Conservation (phyloP, 305 asterid genomes). For the Rubia tinctorum region DNA sequence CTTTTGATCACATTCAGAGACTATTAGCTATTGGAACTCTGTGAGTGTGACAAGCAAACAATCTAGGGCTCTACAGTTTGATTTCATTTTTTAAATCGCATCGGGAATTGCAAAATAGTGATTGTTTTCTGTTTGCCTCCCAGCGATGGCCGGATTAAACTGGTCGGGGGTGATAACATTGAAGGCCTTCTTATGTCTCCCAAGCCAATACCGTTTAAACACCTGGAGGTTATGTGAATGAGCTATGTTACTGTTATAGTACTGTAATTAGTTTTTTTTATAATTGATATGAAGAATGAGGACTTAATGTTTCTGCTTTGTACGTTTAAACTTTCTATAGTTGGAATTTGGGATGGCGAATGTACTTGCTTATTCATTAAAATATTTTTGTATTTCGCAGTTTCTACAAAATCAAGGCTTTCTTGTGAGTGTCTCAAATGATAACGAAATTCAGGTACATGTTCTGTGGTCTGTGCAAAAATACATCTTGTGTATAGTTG, state of each 20-base stretch:
- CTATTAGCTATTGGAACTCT: slow-evolving; percentile 91
- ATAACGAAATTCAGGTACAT: slow-evolving; percentile 85
- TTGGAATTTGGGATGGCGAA: not conserved
- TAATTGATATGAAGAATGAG: not conserved
- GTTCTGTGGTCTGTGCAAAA: slow-evolving; percentile 18
- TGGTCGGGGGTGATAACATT: slow-evolving; percentile 77
- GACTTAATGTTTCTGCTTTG: not conserved
- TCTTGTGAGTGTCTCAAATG: slow-evolving; percentile 82
- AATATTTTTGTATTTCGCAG: slow-evolving; percentile 38
- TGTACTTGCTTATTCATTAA: slow-evolving; percentile 18
- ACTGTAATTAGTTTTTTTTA: not conserved
- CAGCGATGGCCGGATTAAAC: slow-evolving; percentile 98
- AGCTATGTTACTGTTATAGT: not conserved
- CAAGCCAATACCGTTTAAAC: slow-evolving; percentile 69
- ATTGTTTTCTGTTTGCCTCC: slow-evolving; percentile 22
- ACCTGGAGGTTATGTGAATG: slow-evolving; percentile 71
- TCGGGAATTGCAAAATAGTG: not conserved
- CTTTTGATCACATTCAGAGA: slow-evolving; percentile 79
- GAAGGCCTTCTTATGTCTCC: slow-evolving; percentile 89
- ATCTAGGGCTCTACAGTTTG: slow-evolving; percentile 7
- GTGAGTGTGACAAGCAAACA: slow-evolving; percentile 40
- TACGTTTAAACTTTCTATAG: not conserved
- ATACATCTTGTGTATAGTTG: slow-evolving; percentile 22
- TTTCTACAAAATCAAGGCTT: slow-evolving; percentile 95
- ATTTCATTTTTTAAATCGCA: slow-evolving; percentile 7